Conservation (phyloP, 2,329 filamentous ascomycete species). For the Acrocalymma vagum region DNA sequence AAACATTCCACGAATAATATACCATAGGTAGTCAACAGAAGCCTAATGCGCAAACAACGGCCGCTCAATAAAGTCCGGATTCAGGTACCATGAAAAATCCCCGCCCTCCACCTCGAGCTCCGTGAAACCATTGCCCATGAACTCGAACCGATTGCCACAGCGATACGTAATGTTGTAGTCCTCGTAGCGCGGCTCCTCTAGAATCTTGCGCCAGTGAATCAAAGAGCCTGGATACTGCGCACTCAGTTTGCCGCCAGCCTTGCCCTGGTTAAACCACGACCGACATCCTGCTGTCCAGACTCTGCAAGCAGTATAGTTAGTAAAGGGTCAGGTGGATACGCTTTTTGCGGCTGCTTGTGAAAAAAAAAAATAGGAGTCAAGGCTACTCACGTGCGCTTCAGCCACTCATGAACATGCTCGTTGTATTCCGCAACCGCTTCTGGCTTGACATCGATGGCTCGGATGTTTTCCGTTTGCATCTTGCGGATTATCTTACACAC, state of each 20-base stretch:
- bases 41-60: too few relatives aligned
- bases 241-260: constrained; percentile 3
- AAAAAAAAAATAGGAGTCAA: too few relatives aligned
- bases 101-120: too few relatives aligned
- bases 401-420: constrained; percentile 55
- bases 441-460: constrained; percentile 50
- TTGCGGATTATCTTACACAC: constrained; percentile 55
- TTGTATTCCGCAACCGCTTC: constrained; percentile 54
- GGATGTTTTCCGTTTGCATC: constrained; percentile 57
- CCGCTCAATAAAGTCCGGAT: too few relatives aligned
- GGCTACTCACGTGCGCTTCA: too few relatives aligned
- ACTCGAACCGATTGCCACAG: constrained; percentile 3
- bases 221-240: constrained; percentile 61
- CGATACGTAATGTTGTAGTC: constrained; percentile 53
- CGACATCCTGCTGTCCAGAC: constrained; percentile 34
- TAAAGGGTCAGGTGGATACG: too few relatives aligned
- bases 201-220: constrained; percentile 57
- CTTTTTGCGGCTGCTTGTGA: too few relatives aligned
- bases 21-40: too few relatives aligned
- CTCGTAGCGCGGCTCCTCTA: constrained; percentile 52
- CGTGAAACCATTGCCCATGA: constrained; percentile 10
- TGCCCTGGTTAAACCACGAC: not conserved
- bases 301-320: constrained; percentile 41
- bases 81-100: too few relatives aligned
- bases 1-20: too few relatives aligned